Evolutionary conservation across 306 rosid genomes (phyloP).

Genomic region (Acacia acuminata): DNA sequence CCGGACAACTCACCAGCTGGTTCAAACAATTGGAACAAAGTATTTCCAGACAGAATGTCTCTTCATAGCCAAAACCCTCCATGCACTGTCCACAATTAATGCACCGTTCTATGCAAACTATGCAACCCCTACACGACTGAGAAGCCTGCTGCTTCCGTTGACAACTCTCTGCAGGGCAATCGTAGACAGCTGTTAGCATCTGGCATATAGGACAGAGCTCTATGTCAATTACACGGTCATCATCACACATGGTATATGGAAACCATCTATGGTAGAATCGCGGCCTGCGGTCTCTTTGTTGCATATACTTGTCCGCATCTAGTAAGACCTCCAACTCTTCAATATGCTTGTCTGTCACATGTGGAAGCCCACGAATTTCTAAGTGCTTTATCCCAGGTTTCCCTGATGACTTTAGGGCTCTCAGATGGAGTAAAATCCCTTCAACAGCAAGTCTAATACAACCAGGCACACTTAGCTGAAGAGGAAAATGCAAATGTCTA

Average conservation of each 20-base stretch:
- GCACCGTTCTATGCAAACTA: conserved; percentile 51
- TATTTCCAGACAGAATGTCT: conserved; percentile 51
- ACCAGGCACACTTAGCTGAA: conserved; percentile 58
- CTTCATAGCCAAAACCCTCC: conserved; percentile 48
- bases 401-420: conserved; percentile 49
- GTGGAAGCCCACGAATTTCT: conserved; percentile 44
- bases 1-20: conserved; percentile 35
- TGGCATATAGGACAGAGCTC: conserved; percentile 65
- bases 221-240: conserved; percentile 55
- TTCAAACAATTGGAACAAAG: conserved; percentile 54
- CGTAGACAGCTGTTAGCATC: conserved; percentile 49
- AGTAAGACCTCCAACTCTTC: conserved; percentile 54
- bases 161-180: conserved; percentile 64
- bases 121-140: conserved; percentile 62
- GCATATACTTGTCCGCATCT: conserved; percentile 38
- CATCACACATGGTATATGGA: conserved; percentile 34
- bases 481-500: not conserved
- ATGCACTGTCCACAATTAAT: conserved; percentile 56
- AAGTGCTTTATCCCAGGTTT: conserved; percentile 47
- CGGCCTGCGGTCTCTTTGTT: conserved; percentile 41
- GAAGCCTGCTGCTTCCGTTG: conserved; percentile 41
- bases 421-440: conserved; percentile 44
- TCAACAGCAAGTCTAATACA: conserved; percentile 46
- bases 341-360: conserved; percentile 43
- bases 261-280: conserved; percentile 44